A percentile compares a stretch with the other conserved stretches of the same genome.
Evolutionary conservation across 345 rosid genomes (phyloP).

Genomic region (Lepidium sativum): DNA sequence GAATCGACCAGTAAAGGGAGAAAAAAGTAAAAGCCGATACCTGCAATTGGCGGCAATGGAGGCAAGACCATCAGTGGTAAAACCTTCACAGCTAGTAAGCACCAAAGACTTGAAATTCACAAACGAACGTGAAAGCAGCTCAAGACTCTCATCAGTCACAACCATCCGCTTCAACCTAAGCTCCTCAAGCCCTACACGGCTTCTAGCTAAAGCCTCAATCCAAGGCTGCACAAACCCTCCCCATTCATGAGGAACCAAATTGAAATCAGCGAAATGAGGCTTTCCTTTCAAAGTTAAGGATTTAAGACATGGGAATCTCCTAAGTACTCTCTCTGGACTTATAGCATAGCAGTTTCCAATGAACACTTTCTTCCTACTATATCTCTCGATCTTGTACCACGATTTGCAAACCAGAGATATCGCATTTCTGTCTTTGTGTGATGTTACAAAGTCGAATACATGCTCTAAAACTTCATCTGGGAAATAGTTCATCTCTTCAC

Average conservation of each 20-base stretch:
- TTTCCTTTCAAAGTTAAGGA: constrained; percentile 84
- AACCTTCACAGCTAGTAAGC: constrained; percentile 95
- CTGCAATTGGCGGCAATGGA: constrained; percentile 91
- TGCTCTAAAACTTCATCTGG: constrained; percentile 95
- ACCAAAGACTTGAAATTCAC: constrained; percentile 75
- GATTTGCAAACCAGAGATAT: constrained; percentile 77
- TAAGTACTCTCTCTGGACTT: constrained; percentile 57
- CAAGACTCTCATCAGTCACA: constrained; percentile 77
- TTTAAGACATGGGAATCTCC: constrained; percentile 64
- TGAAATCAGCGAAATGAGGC: constrained; percentile 97
- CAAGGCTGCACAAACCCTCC: constrained; percentile 75
- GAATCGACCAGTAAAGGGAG: background rate
- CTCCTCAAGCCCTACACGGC: constrained; percentile 67
- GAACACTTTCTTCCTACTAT: constrained; percentile 53
- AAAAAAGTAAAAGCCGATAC: constrained; percentile 19
- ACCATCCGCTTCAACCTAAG: constrained; percentile 94
- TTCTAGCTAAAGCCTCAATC: constrained; percentile 62
- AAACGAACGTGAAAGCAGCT: constrained; percentile 65
- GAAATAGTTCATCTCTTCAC: constrained; percentile 64
- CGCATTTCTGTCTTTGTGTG: constrained; percentile 68
- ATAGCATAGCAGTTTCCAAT: constrained; percentile 87
- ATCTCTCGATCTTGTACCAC: constrained; percentile 84
- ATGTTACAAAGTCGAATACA: constrained; percentile 58
- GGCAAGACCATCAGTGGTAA: constrained; percentile 83
- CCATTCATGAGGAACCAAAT: constrained; percentile 85